These are phyloP conservation scores for Hyphochytrium catenoides DNA, from an alignment of 352 stramenopile genomes.

Conservation along the genomic window DNA sequence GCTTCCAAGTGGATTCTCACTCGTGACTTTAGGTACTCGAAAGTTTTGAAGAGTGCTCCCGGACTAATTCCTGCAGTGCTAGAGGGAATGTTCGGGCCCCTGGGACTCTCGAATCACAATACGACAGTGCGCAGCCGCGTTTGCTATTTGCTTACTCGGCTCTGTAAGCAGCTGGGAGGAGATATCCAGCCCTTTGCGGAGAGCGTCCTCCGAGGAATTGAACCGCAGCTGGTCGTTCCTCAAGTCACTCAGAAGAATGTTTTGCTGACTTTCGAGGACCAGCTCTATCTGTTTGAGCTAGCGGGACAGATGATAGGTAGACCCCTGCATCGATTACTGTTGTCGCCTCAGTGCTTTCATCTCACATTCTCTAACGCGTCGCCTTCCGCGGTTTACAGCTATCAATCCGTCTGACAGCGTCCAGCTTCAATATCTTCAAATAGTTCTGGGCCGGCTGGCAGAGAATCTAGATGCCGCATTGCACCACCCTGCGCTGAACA, in stretches of 20 bases:
- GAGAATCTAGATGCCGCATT: slow-evolving; percentile 20
- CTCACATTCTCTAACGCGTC: too few relatives aligned
- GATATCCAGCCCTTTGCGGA: slow-evolving; percentile 41
- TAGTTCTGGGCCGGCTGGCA: slow-evolving; percentile 37
- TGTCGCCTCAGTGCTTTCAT: slow-evolving; percentile 16
- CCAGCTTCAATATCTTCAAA: slow-evolving; percentile 43
- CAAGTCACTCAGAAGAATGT: slow-evolving; percentile 15
- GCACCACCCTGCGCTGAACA: slow-evolving; percentile 7
- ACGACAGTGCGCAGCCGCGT: slow-evolving; percentile 38
- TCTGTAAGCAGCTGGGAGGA: slow-evolving; percentile 40
- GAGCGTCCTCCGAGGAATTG: slow-evolving; percentile 31
- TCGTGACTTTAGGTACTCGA: too few relatives aligned
- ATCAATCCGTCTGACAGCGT: too few relatives aligned
- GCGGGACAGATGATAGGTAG: slow-evolving; percentile 49
- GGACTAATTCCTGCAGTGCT: slow-evolving; percentile 33
- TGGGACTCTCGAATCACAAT: slow-evolving; percentile 31
- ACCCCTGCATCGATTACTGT: slow-evolving; percentile 10
- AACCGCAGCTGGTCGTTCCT: slow-evolving; percentile 27
- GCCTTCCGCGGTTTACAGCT: too few relatives aligned
- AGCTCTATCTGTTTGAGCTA: slow-evolving; percentile 60
- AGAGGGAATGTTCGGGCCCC: slow-evolving; percentile 47
- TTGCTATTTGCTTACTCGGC: slow-evolving; percentile 48
- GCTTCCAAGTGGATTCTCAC: too few relatives aligned
- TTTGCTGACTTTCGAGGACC: slow-evolving; percentile 31
- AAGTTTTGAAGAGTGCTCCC: slow-evolving; percentile 32